Base-by-base conservation (phyloP, 257 asterid species). In the Nicotiana attenuata region DNA sequence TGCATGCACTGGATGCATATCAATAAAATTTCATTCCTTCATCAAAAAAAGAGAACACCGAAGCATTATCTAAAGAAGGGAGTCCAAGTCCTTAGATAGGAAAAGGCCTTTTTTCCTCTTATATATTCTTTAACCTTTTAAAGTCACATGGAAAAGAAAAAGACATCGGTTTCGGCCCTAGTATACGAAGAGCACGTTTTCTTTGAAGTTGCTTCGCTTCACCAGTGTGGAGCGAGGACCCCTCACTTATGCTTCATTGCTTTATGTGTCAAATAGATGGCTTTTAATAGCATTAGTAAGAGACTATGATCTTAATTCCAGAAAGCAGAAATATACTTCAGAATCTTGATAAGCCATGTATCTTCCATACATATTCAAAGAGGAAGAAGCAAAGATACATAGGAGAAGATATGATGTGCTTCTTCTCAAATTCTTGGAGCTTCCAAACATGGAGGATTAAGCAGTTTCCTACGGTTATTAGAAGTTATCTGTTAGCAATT, bases 261-360 rank as follows among this genome's bases (percentile, higher is more conserved):
- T 71, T 45, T 13, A 45, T 71, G 78, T 9, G 78, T 26, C 3
- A 4, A 71, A 45, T 45, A 71, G 31, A 71, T 71, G 56, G 38
- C 20, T 45, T 69, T 71, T 71, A 22, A 71, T 71, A 71, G 59
- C 35, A 41, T 3, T 10, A 10, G 60, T 61, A 71, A 3, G 50
- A 41, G 50, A 41, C 13, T 9, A 41, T 41, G 59, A 22, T 71
- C 78, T 45, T 45, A 11, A 71, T 20, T 24, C 60, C 35, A 71
- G 59, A 71, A 13, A 71, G 78, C 35, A 71, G 60, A 71, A 71
- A 71, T 71, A 71, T 45, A 71, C 59, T 45, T 71, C 59, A 41
- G 78, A 38, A 38, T 38, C 47, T 38, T 38, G 47, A 38, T 38
- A 38, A 38, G 47, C 29, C 53, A 19, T 8, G 2, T 33, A 33